Evolutionary conservation across 768 basidiomycete species (phyloP).

Genomic region (Paxillus involutus): DNA sequence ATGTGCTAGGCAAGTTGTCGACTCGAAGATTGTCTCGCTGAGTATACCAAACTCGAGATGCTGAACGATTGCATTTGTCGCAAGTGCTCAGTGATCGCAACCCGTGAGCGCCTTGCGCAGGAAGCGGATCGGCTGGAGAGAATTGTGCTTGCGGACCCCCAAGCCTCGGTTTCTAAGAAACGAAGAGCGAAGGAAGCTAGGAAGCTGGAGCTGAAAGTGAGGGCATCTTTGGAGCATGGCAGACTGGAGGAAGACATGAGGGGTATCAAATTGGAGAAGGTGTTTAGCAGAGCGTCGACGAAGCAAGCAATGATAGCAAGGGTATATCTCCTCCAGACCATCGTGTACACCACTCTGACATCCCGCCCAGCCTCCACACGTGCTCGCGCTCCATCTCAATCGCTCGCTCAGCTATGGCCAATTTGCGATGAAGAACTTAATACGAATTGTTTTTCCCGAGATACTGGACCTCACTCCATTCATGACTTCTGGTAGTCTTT

Average conservation of each 20-base stretch:
- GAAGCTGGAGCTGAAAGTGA: slow-evolving; percentile 61
- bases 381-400: slow-evolving; percentile 88
- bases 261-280: slow-evolving; percentile 78
- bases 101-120: slow-evolving; percentile 58
- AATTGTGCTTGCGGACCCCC: slow-evolving; percentile 30
- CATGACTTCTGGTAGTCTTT: slow-evolving; percentile 79
- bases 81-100: slow-evolving; percentile 83
- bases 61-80: slow-evolving; percentile 93
- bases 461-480: slow-evolving; percentile 87
- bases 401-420: slow-evolving; percentile 83
- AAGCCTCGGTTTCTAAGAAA: slow-evolving; percentile 69
- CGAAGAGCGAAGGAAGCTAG: slow-evolving; percentile 71
- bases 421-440: slow-evolving; percentile 79
- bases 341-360: slow-evolving; percentile 15
- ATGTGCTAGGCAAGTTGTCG: slow-evolving; percentile 55
- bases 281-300: slow-evolving; percentile 71
- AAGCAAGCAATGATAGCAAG: slow-evolving; percentile 93
- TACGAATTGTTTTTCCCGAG: slow-evolving; percentile 81
- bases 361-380: slow-evolving; percentile 67
- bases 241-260: slow-evolving; percentile 83
- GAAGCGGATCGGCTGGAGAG: slow-evolving; percentile 61
- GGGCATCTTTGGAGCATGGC: slow-evolving; percentile 65
- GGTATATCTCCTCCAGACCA: slow-evolving; percentile 38
- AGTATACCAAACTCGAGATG: slow-evolving; percentile 87
- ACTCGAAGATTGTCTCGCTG: slow-evolving; percentile 80